These are phyloP conservation scores for Arthrobotrys sinensis DNA, from an alignment of 2,329 filamentous ascomycete genomes.

Conservation along the genomic window DNA sequence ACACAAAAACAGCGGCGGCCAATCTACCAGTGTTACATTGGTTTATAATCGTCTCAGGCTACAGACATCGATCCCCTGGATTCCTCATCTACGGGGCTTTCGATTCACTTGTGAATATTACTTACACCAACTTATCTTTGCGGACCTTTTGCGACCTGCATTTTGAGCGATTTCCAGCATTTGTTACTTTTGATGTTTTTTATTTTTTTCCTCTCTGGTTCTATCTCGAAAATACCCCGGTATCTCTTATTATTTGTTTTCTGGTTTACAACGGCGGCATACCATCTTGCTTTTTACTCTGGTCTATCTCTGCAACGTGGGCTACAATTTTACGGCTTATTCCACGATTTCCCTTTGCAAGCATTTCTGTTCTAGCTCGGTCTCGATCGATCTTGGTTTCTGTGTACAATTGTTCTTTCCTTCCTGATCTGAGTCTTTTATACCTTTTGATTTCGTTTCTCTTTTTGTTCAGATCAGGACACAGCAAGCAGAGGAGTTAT, in stretches of 20 bases:
- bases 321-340: conserved; percentile 52
- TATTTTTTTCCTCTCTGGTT: conserved; percentile 37
- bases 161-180: conserved; percentile 54
- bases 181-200: conserved; percentile 54
- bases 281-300: conserved; percentile 47
- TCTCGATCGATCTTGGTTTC: conserved; percentile 23
- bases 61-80: conserved; percentile 4
- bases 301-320: conserved; percentile 36
- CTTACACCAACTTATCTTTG: conserved; percentile 30
- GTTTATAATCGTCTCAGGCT: conserved; percentile 16
- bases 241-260: conserved; percentile 26
- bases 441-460: conserved; percentile 19
- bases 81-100: conserved; percentile 42
- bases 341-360: conserved; percentile 58
- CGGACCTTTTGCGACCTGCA: conserved; percentile 44
- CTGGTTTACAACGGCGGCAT: conserved; percentile 46
- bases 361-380: conserved; percentile 24
- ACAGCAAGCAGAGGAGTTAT: conserved; percentile 43
- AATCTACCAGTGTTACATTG: conserved; percentile 42
- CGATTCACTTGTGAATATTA: conserved; percentile 58
- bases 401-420: conserved; percentile 27
- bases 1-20: conserved; percentile 42
- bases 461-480: conserved; percentile 36
- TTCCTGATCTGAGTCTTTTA: conserved; percentile 18
- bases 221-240: conserved; percentile 41